phyloP scores from a whole-genome alignment of 2,329 filamentous ascomycete species.

The Rugonectria rugulosa region DNA sequence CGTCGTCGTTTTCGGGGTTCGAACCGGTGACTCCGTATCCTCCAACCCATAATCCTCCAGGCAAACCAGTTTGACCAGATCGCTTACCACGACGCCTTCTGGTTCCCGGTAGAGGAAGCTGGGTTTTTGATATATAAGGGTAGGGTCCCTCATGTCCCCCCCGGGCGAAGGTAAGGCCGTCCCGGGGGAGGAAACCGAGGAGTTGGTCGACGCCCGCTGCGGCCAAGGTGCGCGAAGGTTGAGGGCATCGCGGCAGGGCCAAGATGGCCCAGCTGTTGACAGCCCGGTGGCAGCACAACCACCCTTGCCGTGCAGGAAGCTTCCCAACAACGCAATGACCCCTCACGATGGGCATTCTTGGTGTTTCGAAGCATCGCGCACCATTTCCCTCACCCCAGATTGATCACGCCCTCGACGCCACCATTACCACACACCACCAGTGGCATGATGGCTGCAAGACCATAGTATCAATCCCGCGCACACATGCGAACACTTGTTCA shows the following conservation, averaged over 20 bases:
- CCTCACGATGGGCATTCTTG: slow-evolving; percentile 8
- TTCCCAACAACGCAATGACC: background rate
- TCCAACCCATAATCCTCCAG: slow-evolving; percentile 21
- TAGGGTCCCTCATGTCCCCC: background rate
- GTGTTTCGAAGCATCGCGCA: slow-evolving; percentile 24
- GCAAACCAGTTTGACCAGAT: slow-evolving; percentile 40
- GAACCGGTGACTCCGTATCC: slow-evolving; percentile 22
- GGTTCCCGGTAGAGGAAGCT: slow-evolving; percentile 18
- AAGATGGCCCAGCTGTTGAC: slow-evolving; percentile 3
- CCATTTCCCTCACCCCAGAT: background rate
- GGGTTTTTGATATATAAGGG: slow-evolving; percentile 20
- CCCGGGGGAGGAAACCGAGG: background rate
- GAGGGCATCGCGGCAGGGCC: background rate
- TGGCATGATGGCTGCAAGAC: background rate
- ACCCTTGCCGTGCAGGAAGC: slow-evolving; percentile 15
- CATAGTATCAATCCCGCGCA: background rate
- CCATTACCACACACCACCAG: background rate
- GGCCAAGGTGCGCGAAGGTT: slow-evolving; percentile 1
- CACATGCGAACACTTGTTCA: background rate
- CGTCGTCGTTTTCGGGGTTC: too few relatives aligned
- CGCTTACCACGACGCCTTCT: slow-evolving; percentile 38
- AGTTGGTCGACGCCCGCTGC: slow-evolving; percentile 3
- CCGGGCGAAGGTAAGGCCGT: background rate
- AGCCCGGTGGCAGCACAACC: background rate
- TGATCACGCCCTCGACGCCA: background rate